Evolutionary conservation across 208 protist species (phyloP).

Genomic region (Trypanosoma vivax): DNA sequence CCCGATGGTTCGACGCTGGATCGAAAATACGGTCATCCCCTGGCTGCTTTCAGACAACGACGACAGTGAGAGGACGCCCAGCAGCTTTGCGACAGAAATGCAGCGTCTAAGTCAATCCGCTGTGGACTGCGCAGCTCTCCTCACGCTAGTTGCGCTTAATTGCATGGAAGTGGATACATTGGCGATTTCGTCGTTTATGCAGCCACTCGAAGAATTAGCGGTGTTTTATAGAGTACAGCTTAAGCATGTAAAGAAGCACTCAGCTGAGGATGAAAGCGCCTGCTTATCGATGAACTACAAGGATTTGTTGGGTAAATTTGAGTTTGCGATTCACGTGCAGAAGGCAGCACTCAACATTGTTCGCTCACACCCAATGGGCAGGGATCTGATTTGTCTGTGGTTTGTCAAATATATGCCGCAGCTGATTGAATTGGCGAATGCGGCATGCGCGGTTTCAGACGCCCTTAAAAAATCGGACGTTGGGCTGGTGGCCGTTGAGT

Average conservation of each 20-base stretch:
- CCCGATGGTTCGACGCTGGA: conserved; percentile 11
- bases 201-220: conserved; percentile 10
- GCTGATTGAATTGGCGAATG: conserved; percentile 57
- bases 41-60: conserved; percentile 16
- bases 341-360: conserved; percentile 11
- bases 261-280: neutral
- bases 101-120: conserved; percentile 15
- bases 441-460: conserved; percentile 9
- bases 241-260: conserved; percentile 1
- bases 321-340: conserved; percentile 23
- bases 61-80: neutral
- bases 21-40: conserved; percentile 9
- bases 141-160: conserved; percentile 7
- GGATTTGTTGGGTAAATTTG: conserved; percentile 19
- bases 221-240: conserved; percentile 6
- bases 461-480: conserved; percentile 9
- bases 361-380: conserved; percentile 9
- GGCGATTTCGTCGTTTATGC: neutral
- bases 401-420: conserved; percentile 27
- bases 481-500: conserved; percentile 38
- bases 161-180: neutral
- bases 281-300: neutral
- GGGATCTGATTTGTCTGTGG: conserved; percentile 21
- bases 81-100: neutral
- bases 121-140: conserved; percentile 13